Conservation (phyloP, 1,284 basidiomycete species). For the Moesziomyces sp. region DNA sequence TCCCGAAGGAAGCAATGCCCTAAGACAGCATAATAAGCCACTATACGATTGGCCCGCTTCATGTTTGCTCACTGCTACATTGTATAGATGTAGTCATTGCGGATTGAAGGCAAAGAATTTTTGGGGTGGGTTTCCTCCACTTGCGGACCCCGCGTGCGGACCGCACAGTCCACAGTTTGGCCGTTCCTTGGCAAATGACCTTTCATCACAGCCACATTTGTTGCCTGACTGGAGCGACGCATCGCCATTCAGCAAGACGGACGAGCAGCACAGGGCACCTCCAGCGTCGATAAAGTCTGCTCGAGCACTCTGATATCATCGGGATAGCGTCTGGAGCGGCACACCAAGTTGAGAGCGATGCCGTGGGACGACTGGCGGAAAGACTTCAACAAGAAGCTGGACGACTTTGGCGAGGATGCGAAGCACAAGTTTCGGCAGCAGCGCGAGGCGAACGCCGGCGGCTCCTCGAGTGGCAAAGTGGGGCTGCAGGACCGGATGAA, state of each 20-base stretch:
- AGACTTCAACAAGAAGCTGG: slow-evolving; percentile 52
- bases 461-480: slow-evolving; percentile 7
- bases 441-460: slow-evolving; percentile 39
- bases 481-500: slow-evolving; percentile 47
- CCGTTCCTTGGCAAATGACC: too few species aligned
- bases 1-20: slow-evolving; percentile 8
- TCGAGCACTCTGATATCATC: background rate
- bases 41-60: slow-evolving; percentile 49
- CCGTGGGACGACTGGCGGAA: slow-evolving; percentile 45
- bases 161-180: too few species aligned
- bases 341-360: slow-evolving; percentile 10
- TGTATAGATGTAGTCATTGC: too few species aligned
- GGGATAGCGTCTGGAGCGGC: background rate
- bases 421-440: slow-evolving; percentile 41
- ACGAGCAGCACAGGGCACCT: too few species aligned
- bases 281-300: too few species aligned
- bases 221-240: too few species aligned
- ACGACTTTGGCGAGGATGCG: slow-evolving; percentile 47
- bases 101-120: too few species aligned
- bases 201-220: too few species aligned
- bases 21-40: slow-evolving; percentile 59
- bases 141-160: too few species aligned
- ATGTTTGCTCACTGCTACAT: too few species aligned
- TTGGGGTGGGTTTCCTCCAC: too few species aligned
- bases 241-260: too few species aligned